A percentile compares a stretch with the other conserved stretches of the same genome.
phyloP scores from a whole-genome alignment of 2,329 filamentous ascomycete species.

The Ceratocystis harringtonii region DNA sequence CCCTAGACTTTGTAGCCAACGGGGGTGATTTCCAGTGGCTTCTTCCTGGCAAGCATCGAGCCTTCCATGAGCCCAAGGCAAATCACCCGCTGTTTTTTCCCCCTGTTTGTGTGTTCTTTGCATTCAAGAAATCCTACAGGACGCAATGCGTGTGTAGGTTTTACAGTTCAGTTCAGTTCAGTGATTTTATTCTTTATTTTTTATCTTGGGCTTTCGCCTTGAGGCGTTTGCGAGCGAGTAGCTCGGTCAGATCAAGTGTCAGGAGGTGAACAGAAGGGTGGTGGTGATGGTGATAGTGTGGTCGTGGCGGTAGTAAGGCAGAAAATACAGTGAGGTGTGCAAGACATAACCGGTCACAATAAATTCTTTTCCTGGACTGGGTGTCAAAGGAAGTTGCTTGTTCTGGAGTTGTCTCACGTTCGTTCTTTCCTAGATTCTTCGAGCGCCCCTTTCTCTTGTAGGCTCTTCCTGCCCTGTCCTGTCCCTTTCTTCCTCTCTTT shows the following conservation, averaged over 20 bases:
- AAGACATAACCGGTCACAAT: not conserved
- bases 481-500: not conserved
- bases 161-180: no score
- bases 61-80: not conserved
- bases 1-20: not conserved
- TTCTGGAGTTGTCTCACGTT: not conserved
- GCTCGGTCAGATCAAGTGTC: not conserved
- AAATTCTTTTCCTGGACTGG: not conserved
- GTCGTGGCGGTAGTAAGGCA: not conserved
- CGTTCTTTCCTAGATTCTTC: constrained; percentile 4
- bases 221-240: not conserved
- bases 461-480: not conserved
- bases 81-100: not conserved
- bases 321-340: not conserved
- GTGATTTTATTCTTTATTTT: not conserved
- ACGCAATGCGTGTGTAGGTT: not conserved
- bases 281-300: not conserved
- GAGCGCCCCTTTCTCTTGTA: not conserved
- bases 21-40: not conserved
- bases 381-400: not conserved
- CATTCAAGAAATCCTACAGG: not conserved
- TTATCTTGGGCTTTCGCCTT: not conserved
- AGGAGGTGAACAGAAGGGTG: not conserved
- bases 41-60: not conserved
- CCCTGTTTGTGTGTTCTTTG: not conserved